Evolutionary conservation across 2,329 filamentous ascomycete species (phyloP), one percentile per base, ranked within the genome.

Genomic region (Penicillium paneum): DNA sequence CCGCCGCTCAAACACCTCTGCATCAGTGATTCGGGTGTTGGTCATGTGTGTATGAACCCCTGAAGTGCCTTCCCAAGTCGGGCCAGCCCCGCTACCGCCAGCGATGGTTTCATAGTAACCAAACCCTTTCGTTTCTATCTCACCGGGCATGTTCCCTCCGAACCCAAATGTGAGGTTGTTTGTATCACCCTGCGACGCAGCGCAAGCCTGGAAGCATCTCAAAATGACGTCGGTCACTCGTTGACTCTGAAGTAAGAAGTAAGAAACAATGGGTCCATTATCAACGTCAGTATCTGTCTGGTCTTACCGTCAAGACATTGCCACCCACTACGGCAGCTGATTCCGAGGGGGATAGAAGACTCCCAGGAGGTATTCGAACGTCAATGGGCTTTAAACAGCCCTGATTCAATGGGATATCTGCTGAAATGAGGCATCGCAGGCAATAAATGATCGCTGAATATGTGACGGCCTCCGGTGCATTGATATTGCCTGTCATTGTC

Each of bases 41-140:
- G 90, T 93, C 87, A 92, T 91, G 73, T 93, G 88, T 2, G 84
- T 88, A 68, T 93, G 88, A n/a, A 92, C 88, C 15, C 88, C 89
- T 49, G 79, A 84, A 11, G 87, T 86, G 35, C 89, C 89, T 56
- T 87, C 78, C 89, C 89, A 92, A 13, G 79, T 78, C 0, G 85
- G 81, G 0, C 89, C 89, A 0, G 89, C 90, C 28, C 89, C 89
- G 36, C 81, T 84, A 0, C 90, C 90, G 36, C 90, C 89, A 0
- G 87, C 86, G 59, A 94, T 91, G 6, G 89, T 93, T 72, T 94
- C 90, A 70, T 91, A 90, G 74, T 91, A 91, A 11, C 88, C 89
- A 67, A 91, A 92, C 15, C 64, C 65, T 29, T 64, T 61, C 0
- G 26, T 56, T 39, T 60, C 58, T 5, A 31, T 50, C 40, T 61